These are phyloP conservation scores for Mycena sp. DNA, from an alignment of 1,284 basidiomycete species.

Conservation along the genomic window DNA sequence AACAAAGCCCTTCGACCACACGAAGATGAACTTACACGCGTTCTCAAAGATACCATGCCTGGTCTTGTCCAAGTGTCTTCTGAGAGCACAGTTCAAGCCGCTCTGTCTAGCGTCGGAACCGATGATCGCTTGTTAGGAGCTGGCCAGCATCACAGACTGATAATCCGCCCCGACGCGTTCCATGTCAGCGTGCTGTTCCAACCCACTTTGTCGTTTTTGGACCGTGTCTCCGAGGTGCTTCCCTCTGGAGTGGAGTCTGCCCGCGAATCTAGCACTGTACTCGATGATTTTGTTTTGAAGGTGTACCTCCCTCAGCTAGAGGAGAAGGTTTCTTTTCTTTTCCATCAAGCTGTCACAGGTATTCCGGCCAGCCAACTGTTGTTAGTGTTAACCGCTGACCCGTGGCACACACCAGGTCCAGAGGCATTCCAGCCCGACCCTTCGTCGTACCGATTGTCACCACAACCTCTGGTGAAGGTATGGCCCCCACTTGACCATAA, in stretches of 20 bases:
- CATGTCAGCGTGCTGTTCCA: conserved; percentile 95
- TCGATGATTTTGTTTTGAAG: conserved; percentile 95
- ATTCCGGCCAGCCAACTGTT: conserved; percentile 28
- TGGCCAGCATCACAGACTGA: conserved; percentile 84
- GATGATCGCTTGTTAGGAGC: conserved; percentile 79
- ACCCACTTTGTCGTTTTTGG: conserved; percentile 89
- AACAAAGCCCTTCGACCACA: conserved; percentile 77
- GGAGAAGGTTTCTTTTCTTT: conserved; percentile 91
- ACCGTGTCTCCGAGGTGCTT: conserved; percentile 75
- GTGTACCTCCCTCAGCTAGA: conserved; percentile 96
- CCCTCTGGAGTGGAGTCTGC: conserved; percentile 80
- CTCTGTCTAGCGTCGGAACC: conserved; percentile 64
- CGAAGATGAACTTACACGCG: conserved; percentile 87
- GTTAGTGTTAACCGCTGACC: conserved; percentile 2
- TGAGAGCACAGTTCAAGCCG: conserved; percentile 69
- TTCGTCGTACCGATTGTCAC: conserved; percentile 66
- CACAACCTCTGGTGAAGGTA: conserved; percentile 84
- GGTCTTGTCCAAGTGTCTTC: conserved; percentile 81
- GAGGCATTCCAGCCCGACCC: conserved; percentile 88
- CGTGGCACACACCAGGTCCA: conserved; percentile 60
- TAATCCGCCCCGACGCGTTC: conserved; percentile 94
- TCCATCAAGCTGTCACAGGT: conserved; percentile 89
- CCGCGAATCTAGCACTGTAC: conserved; percentile 75
- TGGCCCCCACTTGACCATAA: conserved; percentile 29
- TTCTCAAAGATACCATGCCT: conserved; percentile 92